A percentile compares a stretch with the other conserved stretches of the same genome.
Conservation (phyloP, 441 rosid genomes). For the Theobroma grandiflorum region DNA sequence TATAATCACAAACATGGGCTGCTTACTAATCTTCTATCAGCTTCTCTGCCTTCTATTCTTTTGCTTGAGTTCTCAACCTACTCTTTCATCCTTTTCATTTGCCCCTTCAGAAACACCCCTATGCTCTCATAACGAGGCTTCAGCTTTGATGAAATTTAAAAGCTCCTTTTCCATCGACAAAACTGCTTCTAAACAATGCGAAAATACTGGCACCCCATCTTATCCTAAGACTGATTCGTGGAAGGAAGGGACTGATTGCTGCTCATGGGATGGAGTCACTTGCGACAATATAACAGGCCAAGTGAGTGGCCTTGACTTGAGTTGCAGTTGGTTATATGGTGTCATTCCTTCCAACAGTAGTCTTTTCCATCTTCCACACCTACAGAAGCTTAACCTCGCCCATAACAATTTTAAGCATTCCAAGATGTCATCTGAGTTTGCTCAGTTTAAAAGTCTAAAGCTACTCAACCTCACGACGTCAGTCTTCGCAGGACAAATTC, state of each 20-base stretch:
- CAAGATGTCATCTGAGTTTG: not conserved
- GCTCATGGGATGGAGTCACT: constrained; percentile 30
- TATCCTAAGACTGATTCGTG: constrained; percentile 29
- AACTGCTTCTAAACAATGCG: too few relatives aligned
- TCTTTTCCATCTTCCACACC: constrained; percentile 29
- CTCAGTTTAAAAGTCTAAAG: not conserved
- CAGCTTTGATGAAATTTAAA: too few relatives aligned
- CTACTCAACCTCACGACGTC: not conserved
- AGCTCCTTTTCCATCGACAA: too few relatives aligned
- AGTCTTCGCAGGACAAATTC: not conserved
- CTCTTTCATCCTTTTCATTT: too few relatives aligned
- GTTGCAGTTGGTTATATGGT: constrained; percentile 25
- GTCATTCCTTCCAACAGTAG: constrained; percentile 9
- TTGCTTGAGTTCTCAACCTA: too few relatives aligned
- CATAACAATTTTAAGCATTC: not conserved
- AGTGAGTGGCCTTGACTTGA: constrained; percentile 32
- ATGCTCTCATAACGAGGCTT: too few relatives aligned
- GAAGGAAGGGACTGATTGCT: constrained; percentile 24
- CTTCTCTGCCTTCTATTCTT: too few relatives aligned
- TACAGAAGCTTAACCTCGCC: constrained; percentile 26
- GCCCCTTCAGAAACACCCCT: too few relatives aligned
- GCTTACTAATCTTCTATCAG: too few relatives aligned
- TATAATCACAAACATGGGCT: too few relatives aligned
- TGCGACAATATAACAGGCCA: not conserved
- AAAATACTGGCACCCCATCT: not conserved